Base-by-base conservation (phyloP, 805 yeast species). In the Schwanniomyces polymorphus region DNA sequence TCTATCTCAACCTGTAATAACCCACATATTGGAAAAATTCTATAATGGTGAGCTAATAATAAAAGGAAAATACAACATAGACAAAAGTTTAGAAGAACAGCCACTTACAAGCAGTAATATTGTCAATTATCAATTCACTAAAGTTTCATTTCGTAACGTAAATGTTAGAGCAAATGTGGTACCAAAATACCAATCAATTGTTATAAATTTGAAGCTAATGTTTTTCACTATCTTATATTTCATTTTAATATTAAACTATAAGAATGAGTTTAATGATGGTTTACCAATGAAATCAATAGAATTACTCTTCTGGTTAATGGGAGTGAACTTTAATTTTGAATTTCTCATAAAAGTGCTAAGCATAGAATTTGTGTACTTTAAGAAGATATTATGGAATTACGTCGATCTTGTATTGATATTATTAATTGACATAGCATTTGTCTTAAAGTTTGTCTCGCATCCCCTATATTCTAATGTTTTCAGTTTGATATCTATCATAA, bases 381-480 rank as follows among this genome's bases (percentile, higher is more conserved):
- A 70, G 43, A 67, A 76, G 53, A 73, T 80, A 16, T 60, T 80
- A n/a, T 80, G 85, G 85, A 78, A 77, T 37, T 64, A 75, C 48
- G 62, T 78, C 46, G 85, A 80, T 51, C 63, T 76, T 35, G 55
- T 67, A 23, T 67, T 79, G 7, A 59, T 74, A 29, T 41, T 65
- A 2, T 58, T 79, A 14, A 65, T 80, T 9, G 66, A 74, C 38
- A 42, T 60, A 5, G 61, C 70, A 7, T 57, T 72, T 34, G 39
- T 64, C 6, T 48, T 69, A 42, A 57, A 60, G 35, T 40, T 27
- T 40, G 21, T 42, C 11, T 38, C 56, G 7, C 43, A 52, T 38
- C 38, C 47, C 11, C 41, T 48, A 12, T 67, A 62, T 49, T 65
- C 63, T 50, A 70, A 68, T 47, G 53, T 62, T 21, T 71, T 72